Evolutionary conservation across 1,139 yeast species (phyloP).

Genomic region (Keqinozyma sinolaborantium): DNA sequence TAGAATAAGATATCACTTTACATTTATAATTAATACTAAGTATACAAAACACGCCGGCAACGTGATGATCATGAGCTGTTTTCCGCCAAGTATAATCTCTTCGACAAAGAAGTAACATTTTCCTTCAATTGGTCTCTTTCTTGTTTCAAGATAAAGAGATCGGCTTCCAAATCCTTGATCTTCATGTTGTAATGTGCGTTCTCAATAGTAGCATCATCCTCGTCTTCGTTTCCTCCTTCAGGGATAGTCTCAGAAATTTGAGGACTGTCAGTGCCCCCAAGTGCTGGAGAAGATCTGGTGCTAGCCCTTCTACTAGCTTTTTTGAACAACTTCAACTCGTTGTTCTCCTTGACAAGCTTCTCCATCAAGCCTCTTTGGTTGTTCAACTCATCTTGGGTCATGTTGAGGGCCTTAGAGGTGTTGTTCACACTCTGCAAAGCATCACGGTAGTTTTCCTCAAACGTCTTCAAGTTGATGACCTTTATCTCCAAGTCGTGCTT

Average conservation of each 20-base stretch:
- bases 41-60: slow-evolving; percentile 1
- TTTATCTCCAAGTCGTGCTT: slow-evolving; percentile 31
- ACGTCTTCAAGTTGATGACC: slow-evolving; percentile 31
- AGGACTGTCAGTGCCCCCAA: slow-evolving; percentile 11
- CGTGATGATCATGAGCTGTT: slow-evolving; percentile 1
- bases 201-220: slow-evolving; percentile 47
- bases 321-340: slow-evolving; percentile 59
- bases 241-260: slow-evolving; percentile 9
- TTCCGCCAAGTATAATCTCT: slow-evolving; percentile 43
- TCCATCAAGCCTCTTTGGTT: slow-evolving; percentile 56
- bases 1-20: slow-evolving; percentile 1
- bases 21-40: not conserved
- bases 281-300: slow-evolving; percentile 22
- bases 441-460: slow-evolving; percentile 60
- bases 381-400: slow-evolving; percentile 69
- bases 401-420: slow-evolving; percentile 69
- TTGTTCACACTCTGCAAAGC: slow-evolving; percentile 71
- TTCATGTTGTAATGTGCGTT: slow-evolving; percentile 74
- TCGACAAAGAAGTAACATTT: slow-evolving; percentile 55
- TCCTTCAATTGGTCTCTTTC: slow-evolving; percentile 81
- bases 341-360: slow-evolving; percentile 60
- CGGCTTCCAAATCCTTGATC: slow-evolving; percentile 81
- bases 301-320: slow-evolving; percentile 34
- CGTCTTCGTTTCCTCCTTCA: slow-evolving; percentile 24
- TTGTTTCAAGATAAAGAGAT: slow-evolving; percentile 72